A percentile compares a stretch with the other conserved stretches of the same genome.
phyloP scores from a whole-genome alignment of 208 protist species.

The Trypanosoma grayi region DNA sequence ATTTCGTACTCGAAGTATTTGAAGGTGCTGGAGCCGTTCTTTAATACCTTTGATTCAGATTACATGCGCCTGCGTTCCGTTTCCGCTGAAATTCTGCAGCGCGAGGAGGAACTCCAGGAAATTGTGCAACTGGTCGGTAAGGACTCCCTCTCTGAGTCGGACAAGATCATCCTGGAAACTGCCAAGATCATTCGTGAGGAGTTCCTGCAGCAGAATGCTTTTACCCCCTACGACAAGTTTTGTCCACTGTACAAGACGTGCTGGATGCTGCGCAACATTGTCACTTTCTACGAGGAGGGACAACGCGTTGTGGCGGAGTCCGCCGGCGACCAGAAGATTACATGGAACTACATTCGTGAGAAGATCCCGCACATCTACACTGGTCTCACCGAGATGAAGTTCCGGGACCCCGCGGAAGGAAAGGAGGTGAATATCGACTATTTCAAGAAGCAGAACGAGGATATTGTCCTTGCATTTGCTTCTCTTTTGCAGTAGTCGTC shows the following conservation, averaged over 20 bases:
- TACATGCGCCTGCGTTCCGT: slow-evolving; percentile 95
- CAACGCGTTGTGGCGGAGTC: slow-evolving; percentile 90
- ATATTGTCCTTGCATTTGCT: slow-evolving; percentile 82
- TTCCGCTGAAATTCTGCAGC: slow-evolving; percentile 97
- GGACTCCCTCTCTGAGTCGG: slow-evolving; percentile 99
- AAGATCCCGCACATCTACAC: slow-evolving; percentile 86
- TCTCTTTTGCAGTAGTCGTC: slow-evolving; percentile 69
- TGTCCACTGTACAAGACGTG: slow-evolving; percentile 99
- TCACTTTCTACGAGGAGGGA: slow-evolving; percentile 96
- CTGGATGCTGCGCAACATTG: slow-evolving; percentile 98
- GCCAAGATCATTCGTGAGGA: slow-evolving; percentile 99
- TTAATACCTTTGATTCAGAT: slow-evolving; percentile 95
- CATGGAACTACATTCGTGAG: slow-evolving; percentile 94
- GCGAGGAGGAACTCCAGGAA: slow-evolving; percentile 99
- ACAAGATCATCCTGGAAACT: slow-evolving; percentile 99
- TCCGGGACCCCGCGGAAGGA: slow-evolving; percentile 84
- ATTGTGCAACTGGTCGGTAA: slow-evolving; percentile 99
- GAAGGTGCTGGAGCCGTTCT: slow-evolving; percentile 97
- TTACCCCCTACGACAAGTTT: slow-evolving; percentile 97
- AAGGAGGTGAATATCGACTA: slow-evolving; percentile 83
- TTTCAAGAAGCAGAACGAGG: slow-evolving; percentile 90
- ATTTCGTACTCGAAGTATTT: slow-evolving; percentile 99
- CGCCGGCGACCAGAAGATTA: slow-evolving; percentile 94
- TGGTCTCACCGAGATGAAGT: slow-evolving; percentile 91
- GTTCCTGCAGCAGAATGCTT: slow-evolving; percentile 99